phyloP scores from a whole-genome alignment of 257 asterid species.

The Penstemon davidsonii region DNA sequence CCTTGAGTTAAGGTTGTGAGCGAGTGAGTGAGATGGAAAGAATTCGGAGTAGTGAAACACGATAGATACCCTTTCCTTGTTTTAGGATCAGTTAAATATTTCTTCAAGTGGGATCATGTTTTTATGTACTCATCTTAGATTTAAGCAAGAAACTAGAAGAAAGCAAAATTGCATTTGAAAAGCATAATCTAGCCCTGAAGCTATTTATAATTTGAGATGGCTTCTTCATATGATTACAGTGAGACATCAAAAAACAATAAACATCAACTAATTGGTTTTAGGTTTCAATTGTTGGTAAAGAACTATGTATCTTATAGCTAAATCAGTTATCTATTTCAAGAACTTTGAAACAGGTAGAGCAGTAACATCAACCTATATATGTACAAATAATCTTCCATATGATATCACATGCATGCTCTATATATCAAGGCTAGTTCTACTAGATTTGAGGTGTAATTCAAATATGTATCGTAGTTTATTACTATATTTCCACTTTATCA shows the following conservation, averaged over 20 bases:
- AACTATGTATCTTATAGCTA: background rate
- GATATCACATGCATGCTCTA: conserved; percentile 7
- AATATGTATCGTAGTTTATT: conserved; percentile 1
- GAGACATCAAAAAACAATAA: background rate
- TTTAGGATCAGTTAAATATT: background rate
- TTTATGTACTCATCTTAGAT: background rate
- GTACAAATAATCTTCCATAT: conserved; percentile 5
- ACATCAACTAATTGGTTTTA: background rate
- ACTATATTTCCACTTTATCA: background rate
- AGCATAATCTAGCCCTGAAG: background rate
- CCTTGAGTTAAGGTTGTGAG: background rate
- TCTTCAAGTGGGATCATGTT: conserved; percentile 1
- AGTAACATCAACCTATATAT: background rate
- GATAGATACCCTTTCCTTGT: background rate
- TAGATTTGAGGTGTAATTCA: conserved; percentile 13
- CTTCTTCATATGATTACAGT: conserved; percentile 17
- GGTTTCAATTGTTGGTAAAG: background rate
- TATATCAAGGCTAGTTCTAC: background rate
- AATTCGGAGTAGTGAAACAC: too few species aligned
- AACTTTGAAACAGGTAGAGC: conserved; percentile 1
- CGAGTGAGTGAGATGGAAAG: too few species aligned
- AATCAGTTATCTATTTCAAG: conserved; percentile 12
- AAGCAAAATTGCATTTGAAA: background rate
- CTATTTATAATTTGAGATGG: background rate
- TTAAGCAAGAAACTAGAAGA: background rate